Evolutionary conservation across 768 basidiomycete species (phyloP), one percentile per base, ranked within the genome.

Genomic region (Termitomyces sp.): DNA sequence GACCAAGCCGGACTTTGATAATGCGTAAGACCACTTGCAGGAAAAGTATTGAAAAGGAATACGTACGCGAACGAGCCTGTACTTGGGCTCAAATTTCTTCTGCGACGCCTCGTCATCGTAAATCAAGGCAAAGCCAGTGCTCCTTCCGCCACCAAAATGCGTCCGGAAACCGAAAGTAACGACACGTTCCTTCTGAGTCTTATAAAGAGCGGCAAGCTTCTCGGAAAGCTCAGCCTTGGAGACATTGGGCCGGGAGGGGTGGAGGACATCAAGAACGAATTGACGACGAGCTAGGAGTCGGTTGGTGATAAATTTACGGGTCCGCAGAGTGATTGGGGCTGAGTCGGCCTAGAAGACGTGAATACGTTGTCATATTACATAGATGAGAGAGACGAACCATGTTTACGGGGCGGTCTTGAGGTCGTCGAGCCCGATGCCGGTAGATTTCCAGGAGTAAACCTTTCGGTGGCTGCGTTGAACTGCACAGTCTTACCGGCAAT

Each of bases 221-320:
- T 96, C 94, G 58, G 88, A 83, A 67, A 99, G 84, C 69, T 98
- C 96, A 56, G 85, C 78, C 79, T 92, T 94, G 71, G 96, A 89
- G 74, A 98, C 92, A 75, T 96, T 98, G 63, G 97, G 77, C 60
- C 95, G 92, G 59, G 86, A 89, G n/a, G 96, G 96, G 80, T 99
- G 97, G 68, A 97, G 87, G 68, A 96, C 85, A 68, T 96, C 94
- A 67, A 98, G 84, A 68, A 98, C 84, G 73, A 98, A 96, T 84
- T 98, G 97, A 72, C 93, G 92, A 69, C 97, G 92, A 68, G 92
- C 88, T 55, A 99, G 82, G 66, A 99, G 91, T 63, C 95, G 94
- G 86, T 99, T 99, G 74, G 96, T 97, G 78, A 98, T 92, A 83
- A 98, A 98, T 84, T 99, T 98, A 77, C 96, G 92, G 58, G 97